Conservation (phyloP, 768 basidiomycete species). For the Leccinum boreale region DNA sequence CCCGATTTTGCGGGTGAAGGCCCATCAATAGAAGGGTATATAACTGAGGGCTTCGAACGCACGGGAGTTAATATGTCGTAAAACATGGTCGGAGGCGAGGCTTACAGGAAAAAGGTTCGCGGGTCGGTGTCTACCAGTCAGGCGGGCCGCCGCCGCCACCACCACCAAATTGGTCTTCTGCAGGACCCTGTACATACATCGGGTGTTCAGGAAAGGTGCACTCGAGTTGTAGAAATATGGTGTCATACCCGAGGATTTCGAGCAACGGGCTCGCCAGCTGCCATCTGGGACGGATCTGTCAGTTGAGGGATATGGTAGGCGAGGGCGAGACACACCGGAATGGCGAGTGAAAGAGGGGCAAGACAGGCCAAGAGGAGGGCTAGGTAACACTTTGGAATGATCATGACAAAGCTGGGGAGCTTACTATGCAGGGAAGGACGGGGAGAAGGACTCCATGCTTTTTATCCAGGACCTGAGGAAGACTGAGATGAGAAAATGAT, state of each 20-base stretch:
- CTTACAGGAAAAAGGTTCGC: constrained; percentile 9
- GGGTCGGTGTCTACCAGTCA: constrained; percentile 26
- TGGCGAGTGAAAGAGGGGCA: constrained; percentile 20
- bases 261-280: constrained; percentile 3
- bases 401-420: constrained; percentile 15
- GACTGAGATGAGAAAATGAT: constrained; percentile 23
- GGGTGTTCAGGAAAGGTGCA: constrained; percentile 1
- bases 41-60: constrained; percentile 1
- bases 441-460: constrained; percentile 12
- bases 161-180: constrained; percentile 18
- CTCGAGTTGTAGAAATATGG: background rate
- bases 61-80: constrained; percentile 4
- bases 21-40: background rate
- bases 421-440: constrained; percentile 1
- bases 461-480: constrained; percentile 14
- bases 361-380: constrained; percentile 21
- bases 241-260: constrained; percentile 12
- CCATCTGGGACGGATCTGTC: constrained; percentile 9
- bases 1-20: constrained; percentile 8
- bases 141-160: constrained; percentile 14
- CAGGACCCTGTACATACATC: constrained; percentile 14
- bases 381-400: constrained; percentile 17
- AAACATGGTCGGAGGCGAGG: background rate
- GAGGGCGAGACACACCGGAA: constrained; percentile 16
- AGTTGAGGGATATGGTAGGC: background rate